phyloP scores from a whole-genome alignment of 345 rosid genomes.

The Chamaenerion angustifolium region DNA sequence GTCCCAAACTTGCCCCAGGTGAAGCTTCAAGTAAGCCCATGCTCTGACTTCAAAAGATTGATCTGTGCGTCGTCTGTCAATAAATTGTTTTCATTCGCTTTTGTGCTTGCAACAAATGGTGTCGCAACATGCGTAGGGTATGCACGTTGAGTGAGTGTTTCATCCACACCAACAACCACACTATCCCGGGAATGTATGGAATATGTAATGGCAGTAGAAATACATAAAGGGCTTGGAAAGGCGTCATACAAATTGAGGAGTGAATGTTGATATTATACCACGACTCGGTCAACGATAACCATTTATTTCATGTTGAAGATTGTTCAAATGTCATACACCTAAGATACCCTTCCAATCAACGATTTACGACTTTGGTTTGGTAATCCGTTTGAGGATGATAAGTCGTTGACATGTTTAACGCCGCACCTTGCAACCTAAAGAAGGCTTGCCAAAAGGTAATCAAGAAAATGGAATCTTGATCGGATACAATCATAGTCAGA shows the following conservation, averaged over 20 bases:
- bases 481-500: background rate
- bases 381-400: too few relatives aligned
- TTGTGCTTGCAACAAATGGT: background rate
- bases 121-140: background rate
- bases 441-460: background rate
- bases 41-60: too few relatives aligned
- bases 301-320: too few relatives aligned
- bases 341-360: background rate
- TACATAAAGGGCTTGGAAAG: too few relatives aligned
- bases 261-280: background rate
- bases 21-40: too few relatives aligned
- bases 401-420: background rate
- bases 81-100: background rate
- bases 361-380: background rate
- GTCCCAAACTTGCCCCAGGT: too few relatives aligned
- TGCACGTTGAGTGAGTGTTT: background rate
- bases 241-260: background rate
- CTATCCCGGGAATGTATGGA: background rate
- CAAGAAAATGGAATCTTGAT: background rate
- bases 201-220: background rate
- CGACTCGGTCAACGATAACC: background rate
- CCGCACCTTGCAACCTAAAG: background rate
- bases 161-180: background rate
- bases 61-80: too few relatives aligned
- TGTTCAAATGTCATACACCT: background rate